A percentile compares a stretch with the other conserved stretches of the same genome.
These are phyloP conservation scores for Dimargaris xerosporica DNA, from an alignment of 192 early-diverging fungal species.

Conservation along the genomic window DNA sequence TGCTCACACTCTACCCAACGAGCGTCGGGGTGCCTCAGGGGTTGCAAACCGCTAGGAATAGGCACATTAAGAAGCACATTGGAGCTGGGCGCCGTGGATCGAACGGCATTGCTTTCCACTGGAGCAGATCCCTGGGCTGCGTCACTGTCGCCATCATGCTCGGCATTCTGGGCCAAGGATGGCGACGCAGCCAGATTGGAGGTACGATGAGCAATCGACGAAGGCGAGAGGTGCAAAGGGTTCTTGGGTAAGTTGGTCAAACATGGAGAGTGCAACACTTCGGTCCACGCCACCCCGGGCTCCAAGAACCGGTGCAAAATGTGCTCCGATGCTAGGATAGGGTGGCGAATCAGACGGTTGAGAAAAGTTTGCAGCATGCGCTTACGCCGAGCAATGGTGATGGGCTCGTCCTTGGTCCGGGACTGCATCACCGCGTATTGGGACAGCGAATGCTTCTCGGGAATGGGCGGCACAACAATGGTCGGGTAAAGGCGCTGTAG, in stretches of 20 bases:
- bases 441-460: constrained; percentile 89
- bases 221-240: constrained; percentile 41
- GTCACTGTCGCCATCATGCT: not conserved
- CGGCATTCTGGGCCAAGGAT: constrained; percentile 11
- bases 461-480: constrained; percentile 85
- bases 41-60: constrained; percentile 37
- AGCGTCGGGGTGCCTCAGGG: constrained; percentile 52
- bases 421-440: constrained; percentile 49
- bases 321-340: constrained; percentile 71
- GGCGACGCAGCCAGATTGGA: constrained; percentile 21
- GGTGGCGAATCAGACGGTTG: constrained; percentile 80
- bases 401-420: constrained; percentile 82
- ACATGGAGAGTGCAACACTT: constrained; percentile 54
- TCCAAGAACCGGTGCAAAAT: constrained; percentile 90
- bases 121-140: not conserved
- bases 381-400: constrained; percentile 80
- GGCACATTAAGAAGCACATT: constrained; percentile 18
- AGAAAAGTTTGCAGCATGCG: constrained; percentile 87
- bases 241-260: constrained; percentile 54
- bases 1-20: constrained; percentile 82
- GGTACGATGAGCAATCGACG: constrained; percentile 25
- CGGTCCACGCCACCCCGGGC: constrained; percentile 52
- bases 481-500: constrained; percentile 72
- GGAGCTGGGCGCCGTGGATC: not conserved
- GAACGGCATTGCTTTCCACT: not conserved